phyloP scores from a whole-genome alignment of 306 rosid genomes.

The Lupinus albus region DNA sequence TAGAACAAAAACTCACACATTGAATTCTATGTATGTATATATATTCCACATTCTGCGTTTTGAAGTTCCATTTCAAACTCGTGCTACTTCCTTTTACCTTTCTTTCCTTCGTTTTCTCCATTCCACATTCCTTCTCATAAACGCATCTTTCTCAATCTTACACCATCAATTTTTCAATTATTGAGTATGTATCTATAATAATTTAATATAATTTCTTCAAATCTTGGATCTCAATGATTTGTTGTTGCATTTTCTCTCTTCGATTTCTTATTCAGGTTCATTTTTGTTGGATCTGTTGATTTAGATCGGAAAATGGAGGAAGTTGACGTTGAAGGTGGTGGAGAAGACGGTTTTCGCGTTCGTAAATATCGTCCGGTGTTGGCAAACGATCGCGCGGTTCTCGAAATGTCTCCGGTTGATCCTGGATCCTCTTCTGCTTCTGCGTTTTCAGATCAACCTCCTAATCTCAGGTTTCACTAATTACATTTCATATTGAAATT shows the following conservation, averaged over 20 bases:
- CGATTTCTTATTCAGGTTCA: slow-evolving; percentile 31
- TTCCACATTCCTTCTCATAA: slow-evolving; percentile 43
- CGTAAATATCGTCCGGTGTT: slow-evolving; percentile 88
- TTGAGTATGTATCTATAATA: not conserved
- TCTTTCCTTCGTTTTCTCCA: not conserved
- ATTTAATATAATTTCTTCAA: not conserved
- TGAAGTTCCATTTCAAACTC: not conserved
- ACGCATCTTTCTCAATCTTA: slow-evolving; percentile 27
- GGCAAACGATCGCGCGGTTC: slow-evolving; percentile 94
- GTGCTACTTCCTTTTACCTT: not conserved
- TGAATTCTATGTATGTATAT: not conserved
- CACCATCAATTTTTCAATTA: not conserved
- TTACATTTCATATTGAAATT: slow-evolving; percentile 18
- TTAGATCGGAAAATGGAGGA: slow-evolving; percentile 59
- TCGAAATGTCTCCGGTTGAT: slow-evolving; percentile 93
- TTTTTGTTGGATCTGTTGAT: slow-evolving; percentile 35
- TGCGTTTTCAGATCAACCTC: slow-evolving; percentile 46
- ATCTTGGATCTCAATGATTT: slow-evolving; percentile 38
- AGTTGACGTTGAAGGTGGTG: slow-evolving; percentile 76
- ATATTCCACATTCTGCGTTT: not conserved
- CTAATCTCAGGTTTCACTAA: slow-evolving; percentile 62
- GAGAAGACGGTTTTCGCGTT: slow-evolving; percentile 71
- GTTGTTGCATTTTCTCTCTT: slow-evolving; percentile 3
- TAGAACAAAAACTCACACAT: not conserved
- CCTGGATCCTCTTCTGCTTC: slow-evolving; percentile 82